A percentile compares a stretch with the other conserved stretches of the same genome.
Conservation (phyloP, 75 land plant genomes). For the Chamaecyparis obtusa region DNA sequence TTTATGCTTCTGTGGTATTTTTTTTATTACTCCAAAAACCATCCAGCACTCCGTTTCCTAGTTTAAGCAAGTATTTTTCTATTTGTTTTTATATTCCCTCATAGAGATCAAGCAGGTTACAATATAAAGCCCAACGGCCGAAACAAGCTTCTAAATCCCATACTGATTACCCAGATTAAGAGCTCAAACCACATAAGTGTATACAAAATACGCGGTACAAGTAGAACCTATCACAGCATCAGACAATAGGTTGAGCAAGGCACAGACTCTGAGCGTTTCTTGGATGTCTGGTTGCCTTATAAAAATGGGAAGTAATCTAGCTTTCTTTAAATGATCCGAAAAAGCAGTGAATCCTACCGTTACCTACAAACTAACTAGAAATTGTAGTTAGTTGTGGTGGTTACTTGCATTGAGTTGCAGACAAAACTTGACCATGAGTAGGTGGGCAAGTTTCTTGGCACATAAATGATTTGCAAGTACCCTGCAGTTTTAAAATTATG, state of each 20-base stretch:
- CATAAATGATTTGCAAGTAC: too few relatives aligned
- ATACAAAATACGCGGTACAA: too few relatives aligned
- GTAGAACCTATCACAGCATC: too few relatives aligned
- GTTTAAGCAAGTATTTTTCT: not conserved
- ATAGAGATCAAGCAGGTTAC: too few relatives aligned
- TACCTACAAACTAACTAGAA: not conserved
- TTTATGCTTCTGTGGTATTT: not conserved
- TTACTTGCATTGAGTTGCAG: not conserved
- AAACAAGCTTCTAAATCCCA: too few relatives aligned
- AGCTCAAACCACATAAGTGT: too few relatives aligned
- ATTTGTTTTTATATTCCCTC: too few relatives aligned
- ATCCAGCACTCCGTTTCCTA: not conserved
- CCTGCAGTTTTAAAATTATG: not conserved
- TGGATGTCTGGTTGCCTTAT: not conserved
- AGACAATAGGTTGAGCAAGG: not conserved
- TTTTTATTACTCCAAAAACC: not conserved
- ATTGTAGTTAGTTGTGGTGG: too few relatives aligned
- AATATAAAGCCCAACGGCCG: too few relatives aligned
- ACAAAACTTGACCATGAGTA: too few relatives aligned
- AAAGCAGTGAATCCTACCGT: not conserved
- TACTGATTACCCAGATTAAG: too few relatives aligned
- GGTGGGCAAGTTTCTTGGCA: too few relatives aligned
- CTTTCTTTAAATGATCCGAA: not conserved
- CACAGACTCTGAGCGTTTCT: not conserved
- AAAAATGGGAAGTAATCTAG: not conserved